Evolutionary conservation across 768 basidiomycete species (phyloP).

Genomic region (Scleroderma citrinum): DNA sequence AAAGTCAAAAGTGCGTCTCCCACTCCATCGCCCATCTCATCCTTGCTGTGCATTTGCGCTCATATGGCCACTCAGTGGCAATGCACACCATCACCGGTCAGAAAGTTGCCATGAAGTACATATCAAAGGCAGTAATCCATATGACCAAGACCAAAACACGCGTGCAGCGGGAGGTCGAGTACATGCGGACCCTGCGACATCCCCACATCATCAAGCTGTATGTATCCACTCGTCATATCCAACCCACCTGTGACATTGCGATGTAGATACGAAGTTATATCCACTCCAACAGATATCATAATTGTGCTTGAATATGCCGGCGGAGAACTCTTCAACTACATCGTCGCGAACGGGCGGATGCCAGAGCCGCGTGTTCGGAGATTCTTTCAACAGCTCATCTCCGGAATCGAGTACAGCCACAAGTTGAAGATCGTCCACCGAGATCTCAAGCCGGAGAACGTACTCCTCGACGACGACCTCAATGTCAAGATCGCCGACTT

Average conservation of each 20-base stretch:
- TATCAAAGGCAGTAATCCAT: constrained; percentile 90
- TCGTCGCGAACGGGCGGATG: constrained; percentile 92
- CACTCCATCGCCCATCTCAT: neutral
- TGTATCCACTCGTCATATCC: constrained; percentile 16
- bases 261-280: constrained; percentile 80
- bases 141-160: constrained; percentile 87
- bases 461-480: constrained; percentile 76
- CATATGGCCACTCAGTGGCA: constrained; percentile 56
- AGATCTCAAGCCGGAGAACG: constrained; percentile 96
- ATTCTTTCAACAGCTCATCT: constrained; percentile 98
- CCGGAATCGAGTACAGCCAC: constrained; percentile 96
- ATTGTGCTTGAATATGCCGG: constrained; percentile 97
- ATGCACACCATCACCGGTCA: constrained; percentile 92
- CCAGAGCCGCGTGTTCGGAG: constrained; percentile 78
- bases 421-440: constrained; percentile 95
- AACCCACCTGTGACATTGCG: neutral
- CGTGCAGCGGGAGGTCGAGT: constrained; percentile 94
- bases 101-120: constrained; percentile 96
- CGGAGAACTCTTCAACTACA: constrained; percentile 97
- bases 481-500: constrained; percentile 99
- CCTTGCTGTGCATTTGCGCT: constrained; percentile 6
- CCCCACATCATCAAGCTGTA: constrained; percentile 98
- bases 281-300: constrained; percentile 92
- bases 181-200: constrained; percentile 89
- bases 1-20: constrained; percentile 90